Evolutionary conservation across 169 alveolate species (phyloP), one percentile per base, ranked within the genome.

Genomic region (Plasmodium knowlesi): DNA sequence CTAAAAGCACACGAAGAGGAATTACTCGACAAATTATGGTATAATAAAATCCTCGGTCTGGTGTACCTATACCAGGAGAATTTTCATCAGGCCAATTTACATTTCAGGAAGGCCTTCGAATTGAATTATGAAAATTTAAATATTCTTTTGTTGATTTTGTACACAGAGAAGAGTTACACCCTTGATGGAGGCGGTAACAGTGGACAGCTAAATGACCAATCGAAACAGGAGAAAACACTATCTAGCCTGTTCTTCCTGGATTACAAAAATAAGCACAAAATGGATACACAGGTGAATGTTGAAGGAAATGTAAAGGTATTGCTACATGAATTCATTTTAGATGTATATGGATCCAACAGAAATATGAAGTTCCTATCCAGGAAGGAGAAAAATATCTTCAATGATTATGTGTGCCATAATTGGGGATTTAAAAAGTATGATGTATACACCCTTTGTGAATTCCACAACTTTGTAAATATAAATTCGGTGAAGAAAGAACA

Each of bases 341-440:
- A 89, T 50, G 71, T 79, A 16, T 89, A 89, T 61, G 94, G 94
- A 30, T 89, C 94, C 1, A 80, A 89, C n/a, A 89, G 83, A 78
- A 89, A 89, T 70, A 50, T 89, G 82, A 89, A 89, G 72, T 25
- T 89, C 25, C 54, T 89, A 5, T 41, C 94, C 32, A 22, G 82
- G 39, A 46, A 78, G 28, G 78, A 89, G 19, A 89, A 89, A 79
- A 89, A 89, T 41, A 34, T 89, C 28, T 28, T 89, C 8, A 89
- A 89, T 79, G 94, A 89, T 61, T 89, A 89, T 61, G 73, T 89
- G 34, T 61, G 89, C 32, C 83, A 89, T 57, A 89, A 89, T 67
- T 80, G 80, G 53, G 94, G 50, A 22, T 79, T 89, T 89, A 78
- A 89, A 43, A 78, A 67, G 10, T 89, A 89, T 89, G 94, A 89